These are phyloP conservation scores for Glebionis coronaria DNA, from an alignment of 129 eudicot species.

Conservation along the genomic window DNA sequence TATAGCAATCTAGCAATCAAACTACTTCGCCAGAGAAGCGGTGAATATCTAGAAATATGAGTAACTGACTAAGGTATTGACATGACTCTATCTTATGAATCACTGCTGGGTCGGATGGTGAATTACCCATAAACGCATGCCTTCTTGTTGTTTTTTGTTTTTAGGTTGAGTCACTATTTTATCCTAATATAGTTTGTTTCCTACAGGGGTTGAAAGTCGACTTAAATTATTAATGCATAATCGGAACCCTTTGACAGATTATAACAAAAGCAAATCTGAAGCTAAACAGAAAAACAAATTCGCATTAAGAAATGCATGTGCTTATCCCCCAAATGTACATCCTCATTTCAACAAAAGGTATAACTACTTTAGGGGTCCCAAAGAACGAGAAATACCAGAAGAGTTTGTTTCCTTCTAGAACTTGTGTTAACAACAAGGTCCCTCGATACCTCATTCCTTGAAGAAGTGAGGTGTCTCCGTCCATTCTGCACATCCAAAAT, in stretches of 20 bases:
- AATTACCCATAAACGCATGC: background rate
- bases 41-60: background rate
- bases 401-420: slow-evolving; percentile 86
- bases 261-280: background rate
- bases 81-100: slow-evolving; percentile 5
- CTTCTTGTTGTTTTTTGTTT: slow-evolving; percentile 11
- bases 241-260: background rate
- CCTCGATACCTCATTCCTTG: slow-evolving; percentile 95
- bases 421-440: slow-evolving; percentile 81
- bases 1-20: background rate
- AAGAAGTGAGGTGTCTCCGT: slow-evolving; percentile 87
- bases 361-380: slow-evolving; percentile 4
- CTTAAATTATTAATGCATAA: slow-evolving; percentile 3
- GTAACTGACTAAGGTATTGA: slow-evolving; percentile 9
- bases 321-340: slow-evolving; percentile 8
- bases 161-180: slow-evolving; percentile 1
- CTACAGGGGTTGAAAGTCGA: background rate
- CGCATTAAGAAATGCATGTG: background rate
- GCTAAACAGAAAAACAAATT: background rate
- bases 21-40: too few species aligned
- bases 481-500: slow-evolving; percentile 70
- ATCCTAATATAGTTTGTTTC: background rate
- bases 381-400: slow-evolving; percentile 51
- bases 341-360: slow-evolving; percentile 12
- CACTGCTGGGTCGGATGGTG: too few species aligned